Base-by-base conservation (phyloP, 129 eudicot genomes). In the Escallonia herrerae region DNA sequence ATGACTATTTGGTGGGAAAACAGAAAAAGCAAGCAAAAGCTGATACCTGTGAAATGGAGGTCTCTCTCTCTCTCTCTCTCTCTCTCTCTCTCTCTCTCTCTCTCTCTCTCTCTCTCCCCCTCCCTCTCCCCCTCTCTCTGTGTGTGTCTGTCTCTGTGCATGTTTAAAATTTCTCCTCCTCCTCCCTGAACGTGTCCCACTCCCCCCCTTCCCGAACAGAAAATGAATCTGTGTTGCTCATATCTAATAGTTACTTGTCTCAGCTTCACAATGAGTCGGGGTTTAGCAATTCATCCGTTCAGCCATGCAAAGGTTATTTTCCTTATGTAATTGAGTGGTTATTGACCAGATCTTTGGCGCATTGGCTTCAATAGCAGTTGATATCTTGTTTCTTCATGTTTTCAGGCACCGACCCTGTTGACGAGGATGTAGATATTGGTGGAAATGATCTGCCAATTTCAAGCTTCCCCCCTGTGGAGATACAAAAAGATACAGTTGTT, bases 341-440 rank as follows among this genome's bases (percentile, higher is more conserved):
- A 8, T 56, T 8, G n/a, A 68, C 44, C 47, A n/a, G 8, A 42
- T 40, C 0, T 65, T 15, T 53, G 15, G 22, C 22, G 14, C 3
- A 53, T 53, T 52, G 1, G 56, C 3, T 2, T 15, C 13, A 7
- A 53, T 48, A 50, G 40, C 63, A 57, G 58, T 43, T 48, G 65
- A 66, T 53, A 56, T 57, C 58, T 65, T 7, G 44, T 62, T 54
- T 67, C 1, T 43, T 61, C 10, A 56, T 71, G 38, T 54, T 56
- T 58, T 40, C 79, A 86, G 95, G 67, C 60, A 78, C 80, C 74
- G 87, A 82, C 54, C 80, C 71, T 10, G 77, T 69, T 50, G 96
- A 89, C 4, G 94, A 85, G 75, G 90, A 89, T 64, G 74, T 89
- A 47, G 96, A 89, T 74, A 85, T 89, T 79, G 94, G 87, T 68